Percentiles rank a stretch among this genome's conserved stretches.
These are phyloP conservation scores for Aspergillus sp. DNA, from an alignment of 2,329 filamentous ascomycete species.

Conservation along the genomic window DNA sequence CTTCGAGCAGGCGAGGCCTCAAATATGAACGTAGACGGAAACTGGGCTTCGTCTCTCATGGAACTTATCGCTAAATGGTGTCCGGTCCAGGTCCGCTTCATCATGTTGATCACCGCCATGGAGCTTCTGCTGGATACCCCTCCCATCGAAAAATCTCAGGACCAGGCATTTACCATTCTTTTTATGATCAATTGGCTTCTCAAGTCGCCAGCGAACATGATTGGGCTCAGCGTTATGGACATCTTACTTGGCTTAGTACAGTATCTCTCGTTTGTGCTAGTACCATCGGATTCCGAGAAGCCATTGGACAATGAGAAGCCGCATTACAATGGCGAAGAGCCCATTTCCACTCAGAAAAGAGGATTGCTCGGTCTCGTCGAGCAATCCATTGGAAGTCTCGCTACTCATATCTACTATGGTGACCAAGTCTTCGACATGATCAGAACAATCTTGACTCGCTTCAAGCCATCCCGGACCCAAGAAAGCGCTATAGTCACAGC, in stretches of 20 bases:
- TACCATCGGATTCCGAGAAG: constrained; percentile 37
- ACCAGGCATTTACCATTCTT: constrained; percentile 69
- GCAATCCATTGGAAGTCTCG: constrained; percentile 81
- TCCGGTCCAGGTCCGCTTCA: constrained; percentile 89
- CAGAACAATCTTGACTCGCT: constrained; percentile 67
- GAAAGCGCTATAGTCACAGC: constrained; percentile 41
- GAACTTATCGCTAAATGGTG: constrained; percentile 79
- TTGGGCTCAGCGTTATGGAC: constrained; percentile 94
- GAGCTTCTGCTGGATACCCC: constrained; percentile 68
- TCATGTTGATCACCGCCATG: constrained; percentile 77
- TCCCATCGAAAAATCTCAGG: constrained; percentile 65
- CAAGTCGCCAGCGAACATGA: constrained; percentile 84
- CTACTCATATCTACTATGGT: constrained; percentile 93
- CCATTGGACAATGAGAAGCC: background rate
- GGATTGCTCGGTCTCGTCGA: constrained; percentile 68
- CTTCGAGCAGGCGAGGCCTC: constrained; percentile 46
- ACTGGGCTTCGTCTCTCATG: constrained; percentile 81
- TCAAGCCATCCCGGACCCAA: constrained; percentile 60
- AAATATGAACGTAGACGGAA: constrained; percentile 46
- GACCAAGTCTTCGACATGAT: constrained; percentile 97
- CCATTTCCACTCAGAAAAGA: constrained; percentile 50
- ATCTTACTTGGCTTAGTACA: constrained; percentile 79
- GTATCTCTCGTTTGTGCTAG: constrained; percentile 73
- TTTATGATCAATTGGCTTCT: constrained; percentile 78
- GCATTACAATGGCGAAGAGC: constrained; percentile 4